Evolutionary conservation across 2,329 filamentous ascomycete genomes (phyloP).

Genomic region (Teratosphaeria nubilosa): DNA sequence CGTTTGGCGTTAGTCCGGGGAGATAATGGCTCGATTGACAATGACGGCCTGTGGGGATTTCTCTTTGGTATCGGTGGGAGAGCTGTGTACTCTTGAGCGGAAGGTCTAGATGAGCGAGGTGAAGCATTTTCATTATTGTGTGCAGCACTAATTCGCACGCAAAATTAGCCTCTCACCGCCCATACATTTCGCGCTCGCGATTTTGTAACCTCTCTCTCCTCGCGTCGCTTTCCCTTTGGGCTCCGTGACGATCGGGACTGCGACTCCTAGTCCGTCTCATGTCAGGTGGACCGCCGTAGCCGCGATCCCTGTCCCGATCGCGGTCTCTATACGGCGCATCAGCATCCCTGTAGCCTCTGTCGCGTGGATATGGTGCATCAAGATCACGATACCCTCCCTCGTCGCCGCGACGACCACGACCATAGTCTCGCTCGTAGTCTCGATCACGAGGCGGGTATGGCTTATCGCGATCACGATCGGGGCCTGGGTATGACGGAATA

Average conservation of each 20-base stretch:
- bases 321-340: conserved; percentile 13
- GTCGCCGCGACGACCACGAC: conserved; percentile 13
- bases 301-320: conserved; percentile 3
- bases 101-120: not conserved
- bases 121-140: not conserved
- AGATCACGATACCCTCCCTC: conserved; percentile 15
- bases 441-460: conserved; percentile 6
- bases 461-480: conserved; percentile 7
- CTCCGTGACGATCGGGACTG: conserved; percentile 18
- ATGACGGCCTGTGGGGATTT: not conserved
- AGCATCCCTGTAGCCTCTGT: not conserved
- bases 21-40: not conserved
- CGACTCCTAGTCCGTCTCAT: conserved; percentile 22
- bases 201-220: conserved; percentile 25
- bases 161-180: not conserved
- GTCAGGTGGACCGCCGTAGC: conserved; percentile 15
- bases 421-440: conserved; percentile 6
- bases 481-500: conserved; percentile 32
- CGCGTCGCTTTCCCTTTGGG: conserved; percentile 15
- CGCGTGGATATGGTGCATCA: conserved; percentile 6
- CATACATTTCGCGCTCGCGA: conserved; percentile 8
- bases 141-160: not conserved
- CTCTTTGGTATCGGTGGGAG: not conserved
- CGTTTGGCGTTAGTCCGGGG: not conserved
- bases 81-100: not conserved